phyloP scores from a whole-genome alignment of 306 rosid species.

The Cucurbita maxima region DNA sequence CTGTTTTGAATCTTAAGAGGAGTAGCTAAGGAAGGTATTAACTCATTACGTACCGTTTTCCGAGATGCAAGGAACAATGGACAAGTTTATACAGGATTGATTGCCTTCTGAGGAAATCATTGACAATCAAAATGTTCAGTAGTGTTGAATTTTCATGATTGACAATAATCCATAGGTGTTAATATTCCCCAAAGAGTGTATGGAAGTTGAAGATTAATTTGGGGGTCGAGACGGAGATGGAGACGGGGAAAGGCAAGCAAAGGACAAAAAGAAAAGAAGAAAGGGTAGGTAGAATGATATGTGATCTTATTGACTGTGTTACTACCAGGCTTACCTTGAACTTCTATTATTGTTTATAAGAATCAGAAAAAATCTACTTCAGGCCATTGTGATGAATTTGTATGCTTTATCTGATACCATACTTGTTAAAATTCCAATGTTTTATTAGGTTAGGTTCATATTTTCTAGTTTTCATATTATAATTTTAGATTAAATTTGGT shows the following conservation, averaged over 20 bases:
- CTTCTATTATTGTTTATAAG: background rate
- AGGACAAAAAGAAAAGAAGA: background rate
- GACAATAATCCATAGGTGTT: background rate
- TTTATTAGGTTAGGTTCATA: background rate
- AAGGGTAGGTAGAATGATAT: background rate
- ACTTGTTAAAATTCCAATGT: background rate
- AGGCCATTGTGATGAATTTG: background rate
- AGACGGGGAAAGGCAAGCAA: background rate
- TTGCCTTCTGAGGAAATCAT: slow-evolving; percentile 25
- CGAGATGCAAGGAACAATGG: slow-evolving; percentile 80
- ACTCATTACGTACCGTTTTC: slow-evolving; percentile 76
- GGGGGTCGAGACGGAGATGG: background rate
- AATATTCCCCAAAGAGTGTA: background rate
- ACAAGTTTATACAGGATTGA: slow-evolving; percentile 49
- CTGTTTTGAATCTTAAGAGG: slow-evolving; percentile 85
- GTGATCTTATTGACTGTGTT: background rate
- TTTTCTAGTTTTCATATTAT: background rate
- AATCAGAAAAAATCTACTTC: background rate
- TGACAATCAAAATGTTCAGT: slow-evolving; percentile 20
- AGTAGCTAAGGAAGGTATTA: slow-evolving; percentile 79
- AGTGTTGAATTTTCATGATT: background rate
- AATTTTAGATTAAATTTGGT: background rate
- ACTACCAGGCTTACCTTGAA: background rate
- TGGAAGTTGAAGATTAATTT: background rate
- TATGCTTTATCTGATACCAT: background rate